A percentile compares a stretch with the other conserved stretches of the same genome.
Conservation (phyloP, 257 asterid genomes). For the Solanum neorickii region DNA sequence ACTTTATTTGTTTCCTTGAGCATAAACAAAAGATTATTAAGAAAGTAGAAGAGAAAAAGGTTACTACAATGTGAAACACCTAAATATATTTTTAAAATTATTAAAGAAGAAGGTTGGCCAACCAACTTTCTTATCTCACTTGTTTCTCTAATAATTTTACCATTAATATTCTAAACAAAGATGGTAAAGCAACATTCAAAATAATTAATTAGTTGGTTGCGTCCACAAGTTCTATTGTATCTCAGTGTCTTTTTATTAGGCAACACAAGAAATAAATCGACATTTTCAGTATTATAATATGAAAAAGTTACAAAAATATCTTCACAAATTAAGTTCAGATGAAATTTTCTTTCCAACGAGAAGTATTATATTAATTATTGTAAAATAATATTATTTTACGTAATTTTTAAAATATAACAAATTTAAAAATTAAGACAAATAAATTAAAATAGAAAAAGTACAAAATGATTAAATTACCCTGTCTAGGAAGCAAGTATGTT, state of each 20-base stretch:
- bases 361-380: background rate
- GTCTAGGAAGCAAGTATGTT: background rate
- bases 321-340: background rate
- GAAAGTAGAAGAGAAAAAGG: background rate
- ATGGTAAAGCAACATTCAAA: background rate
- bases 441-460: background rate
- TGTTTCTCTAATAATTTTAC: background rate
- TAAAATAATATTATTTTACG: too few relatives aligned
- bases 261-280: background rate
- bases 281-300: background rate
- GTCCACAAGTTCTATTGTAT: background rate
- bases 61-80: background rate
- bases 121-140: background rate
- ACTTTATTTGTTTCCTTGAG: background rate
- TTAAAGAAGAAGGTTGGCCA: background rate
- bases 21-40: background rate
- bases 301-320: background rate
- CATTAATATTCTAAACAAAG: background rate
- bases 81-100: background rate
- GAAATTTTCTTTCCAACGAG: background rate
- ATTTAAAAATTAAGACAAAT: too few relatives aligned
- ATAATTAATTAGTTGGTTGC: background rate
- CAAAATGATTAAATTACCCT: background rate
- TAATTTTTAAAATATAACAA: too few relatives aligned
- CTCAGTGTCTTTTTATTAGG: too few relatives aligned